Evolutionary conservation across 495 filamentous ascomycete species (phyloP).

Genomic region (Aspergillus carlsbadensis): DNA sequence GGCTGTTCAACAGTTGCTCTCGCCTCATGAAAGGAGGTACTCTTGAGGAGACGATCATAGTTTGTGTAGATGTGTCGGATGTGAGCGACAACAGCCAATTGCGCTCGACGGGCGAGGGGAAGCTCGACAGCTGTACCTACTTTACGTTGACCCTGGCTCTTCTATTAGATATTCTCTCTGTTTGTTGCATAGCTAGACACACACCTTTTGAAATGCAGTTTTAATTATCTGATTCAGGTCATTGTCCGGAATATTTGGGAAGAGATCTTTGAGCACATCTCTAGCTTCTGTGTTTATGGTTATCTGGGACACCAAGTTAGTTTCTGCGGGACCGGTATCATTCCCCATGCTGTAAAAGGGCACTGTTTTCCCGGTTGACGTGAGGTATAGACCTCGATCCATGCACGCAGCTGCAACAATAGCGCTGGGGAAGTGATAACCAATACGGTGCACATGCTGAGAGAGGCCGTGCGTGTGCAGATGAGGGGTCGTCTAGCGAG

Average conservation of each 20-base stretch:
- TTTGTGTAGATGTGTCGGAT: constrained; percentile 84
- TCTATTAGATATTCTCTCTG: constrained; percentile 15
- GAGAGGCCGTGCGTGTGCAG: constrained; percentile 51
- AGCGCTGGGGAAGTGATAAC: constrained; percentile 69
- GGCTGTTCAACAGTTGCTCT: constrained; percentile 66
- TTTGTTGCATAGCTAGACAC: constrained; percentile 7
- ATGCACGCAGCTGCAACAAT: constrained; percentile 56
- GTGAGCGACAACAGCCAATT: constrained; percentile 81
- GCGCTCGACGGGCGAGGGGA: constrained; percentile 69
- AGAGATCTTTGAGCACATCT: constrained; percentile 74
- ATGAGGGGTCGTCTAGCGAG: constrained; percentile 44
- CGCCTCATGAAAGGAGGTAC: constrained; percentile 64
- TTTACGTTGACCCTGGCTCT: constrained; percentile 47
- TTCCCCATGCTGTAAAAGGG: constrained; percentile 28
- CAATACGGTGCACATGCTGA: constrained; percentile 71
- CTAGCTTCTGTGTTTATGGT: constrained; percentile 72
- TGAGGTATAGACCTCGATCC: constrained; percentile 42
- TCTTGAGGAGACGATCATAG: constrained; percentile 75
- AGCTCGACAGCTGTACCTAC: constrained; percentile 71
- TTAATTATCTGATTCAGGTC: constrained; percentile 76
- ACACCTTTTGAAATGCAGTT: constrained; percentile 82
- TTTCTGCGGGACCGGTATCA: constrained; percentile 12
- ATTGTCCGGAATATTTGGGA: constrained; percentile 78
- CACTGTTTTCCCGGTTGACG: constrained; percentile 41
- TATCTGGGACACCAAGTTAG: constrained; percentile 47